Evolutionary conservation across 2,329 filamentous ascomycete genomes (phyloP).

Genomic region (Nectriaceae sp.): DNA sequence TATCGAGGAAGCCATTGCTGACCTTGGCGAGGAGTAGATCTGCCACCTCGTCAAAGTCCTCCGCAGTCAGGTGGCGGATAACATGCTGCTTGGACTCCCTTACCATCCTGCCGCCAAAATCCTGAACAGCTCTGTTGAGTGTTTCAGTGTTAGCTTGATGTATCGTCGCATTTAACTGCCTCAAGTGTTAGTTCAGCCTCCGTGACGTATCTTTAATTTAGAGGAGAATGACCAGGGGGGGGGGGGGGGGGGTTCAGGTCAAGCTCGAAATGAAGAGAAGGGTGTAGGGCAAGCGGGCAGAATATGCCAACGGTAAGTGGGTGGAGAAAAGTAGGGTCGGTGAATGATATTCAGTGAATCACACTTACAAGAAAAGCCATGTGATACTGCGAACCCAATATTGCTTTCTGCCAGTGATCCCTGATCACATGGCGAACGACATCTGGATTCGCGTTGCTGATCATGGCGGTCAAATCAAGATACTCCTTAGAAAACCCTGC

Average conservation of each 20-base stretch:
- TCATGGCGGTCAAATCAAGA: conserved; percentile 22
- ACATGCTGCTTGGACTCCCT: conserved; percentile 43
- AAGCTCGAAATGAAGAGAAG: not conserved
- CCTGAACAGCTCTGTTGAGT: conserved; percentile 41
- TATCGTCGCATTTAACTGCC: conserved; percentile 51
- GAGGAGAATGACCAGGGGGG: conserved; percentile 1
- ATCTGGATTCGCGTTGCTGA: conserved; percentile 44
- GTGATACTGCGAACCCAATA: conserved; percentile 55
- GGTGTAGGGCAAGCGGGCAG: not conserved
- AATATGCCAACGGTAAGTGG: too few relatives aligned
- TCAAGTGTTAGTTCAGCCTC: conserved; percentile 31
- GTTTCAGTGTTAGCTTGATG: conserved; percentile 43
- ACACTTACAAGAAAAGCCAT: conserved; percentile 55
- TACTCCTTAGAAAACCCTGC: conserved; percentile 17
- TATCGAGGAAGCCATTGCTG: conserved; percentile 53
- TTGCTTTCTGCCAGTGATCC: conserved; percentile 52
- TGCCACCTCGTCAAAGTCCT: conserved; percentile 49
- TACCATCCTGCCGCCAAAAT: conserved; percentile 49
- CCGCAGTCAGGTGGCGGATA: conserved; percentile 38
- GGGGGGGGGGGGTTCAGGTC: too few relatives aligned
- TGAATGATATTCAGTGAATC: too few relatives aligned
- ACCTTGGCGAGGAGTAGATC: conserved; percentile 47
- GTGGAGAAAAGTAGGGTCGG: too few relatives aligned
- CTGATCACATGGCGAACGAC: conserved; percentile 51
- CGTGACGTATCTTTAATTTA: not conserved